Evolutionary conservation across 2,329 filamentous ascomycete species (phyloP), one percentile per base, ranked within the genome.

Genomic region (Sarocladium brachiariae): DNA sequence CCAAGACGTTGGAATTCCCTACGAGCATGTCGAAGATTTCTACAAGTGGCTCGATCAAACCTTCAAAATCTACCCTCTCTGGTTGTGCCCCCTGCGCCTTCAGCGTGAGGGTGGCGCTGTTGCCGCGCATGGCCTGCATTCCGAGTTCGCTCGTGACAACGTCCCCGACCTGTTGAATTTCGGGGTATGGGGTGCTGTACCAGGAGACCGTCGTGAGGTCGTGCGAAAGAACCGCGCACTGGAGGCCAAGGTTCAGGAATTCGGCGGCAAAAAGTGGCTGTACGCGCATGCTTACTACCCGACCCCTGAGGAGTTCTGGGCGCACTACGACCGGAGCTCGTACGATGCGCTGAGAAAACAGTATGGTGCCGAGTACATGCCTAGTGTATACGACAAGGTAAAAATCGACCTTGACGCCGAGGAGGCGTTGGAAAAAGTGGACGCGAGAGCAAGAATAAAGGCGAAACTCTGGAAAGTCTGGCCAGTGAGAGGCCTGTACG

Each of bases 381-480:
- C 81, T 1, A 81, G 70, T 25, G 81, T 87, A 2, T 86, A 81
- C 54, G 81, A 87, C 57, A 87, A 87, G 66, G 80, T 86, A 21
- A 77, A 75, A 57, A 76, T 78, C 1, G 70, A 72, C 33, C 62
- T 70, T 3, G 65, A 67, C 1, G 63, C 58, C 1, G 65, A 69
- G 30, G 61, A 61, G 30, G 58, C 56, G 9, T 62, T 58, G 13
- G 62, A 56, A 33, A 58, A 63, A 54, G 57, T 25, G 16, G 24
- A 50, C 13, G 38, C 49, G 5, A 49, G 53, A 2, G 61, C 62
- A n/a, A 65, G 68, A 31, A 61, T 70, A 54, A 60, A 60, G 50
- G 57, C 58, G 2, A 50, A 58, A 5, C 52, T 67, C 4, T 66
- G 65, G 54, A 55, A 60, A 2, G 56, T 67, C 2, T 70, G 74